Percentiles rank a stretch among this genome's conserved stretches.
Conservation (phyloP, 2,329 filamentous ascomycete species). For the Aspergillus brunneoviolaceus region DNA sequence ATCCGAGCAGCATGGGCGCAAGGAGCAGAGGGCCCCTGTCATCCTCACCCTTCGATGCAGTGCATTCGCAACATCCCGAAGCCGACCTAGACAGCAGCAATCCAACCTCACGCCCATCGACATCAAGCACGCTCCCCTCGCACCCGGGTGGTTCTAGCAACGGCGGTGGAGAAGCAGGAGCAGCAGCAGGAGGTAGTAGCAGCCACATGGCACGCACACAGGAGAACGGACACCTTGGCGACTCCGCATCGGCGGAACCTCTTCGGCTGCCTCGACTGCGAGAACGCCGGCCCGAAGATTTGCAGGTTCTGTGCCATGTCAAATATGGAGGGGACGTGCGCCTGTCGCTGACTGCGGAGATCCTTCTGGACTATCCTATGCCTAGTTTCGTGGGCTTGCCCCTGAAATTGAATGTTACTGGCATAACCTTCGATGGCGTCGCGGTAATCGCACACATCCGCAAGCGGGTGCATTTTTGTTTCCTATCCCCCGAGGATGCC, state of each 20-base stretch:
- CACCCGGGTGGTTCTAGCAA: constrained; percentile 32
- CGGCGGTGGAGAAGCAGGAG: constrained; percentile 27
- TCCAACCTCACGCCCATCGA: constrained; percentile 45
- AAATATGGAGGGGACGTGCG: constrained; percentile 84
- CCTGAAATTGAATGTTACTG: constrained; percentile 90
- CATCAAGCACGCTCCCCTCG: constrained; percentile 39
- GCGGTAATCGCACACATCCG: constrained; percentile 90
- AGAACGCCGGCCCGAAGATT: constrained; percentile 77
- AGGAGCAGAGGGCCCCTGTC: constrained; percentile 19
- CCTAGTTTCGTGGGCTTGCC: constrained; percentile 96
- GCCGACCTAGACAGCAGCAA: constrained; percentile 37
- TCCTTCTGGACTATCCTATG: constrained; percentile 96
- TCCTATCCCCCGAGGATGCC: constrained; percentile 88
- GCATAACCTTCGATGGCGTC: constrained; percentile 90
- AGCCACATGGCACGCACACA: constrained; percentile 21
- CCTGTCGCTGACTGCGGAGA: constrained; percentile 88
- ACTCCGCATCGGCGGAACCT: constrained; percentile 19
- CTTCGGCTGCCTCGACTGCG: constrained; percentile 54
- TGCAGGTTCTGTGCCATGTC: constrained; percentile 90
- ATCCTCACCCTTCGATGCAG: constrained; percentile 11
- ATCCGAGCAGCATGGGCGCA: constrained; percentile 25
- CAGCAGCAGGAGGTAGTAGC: constrained; percentile 21
- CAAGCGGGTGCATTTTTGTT: constrained; percentile 87
- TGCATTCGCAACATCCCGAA: constrained; percentile 30
- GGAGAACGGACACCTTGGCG: constrained; percentile 21